phyloP scores from a whole-genome alignment of 768 basidiomycete genomes.

The Podaxis sp. region DNA sequence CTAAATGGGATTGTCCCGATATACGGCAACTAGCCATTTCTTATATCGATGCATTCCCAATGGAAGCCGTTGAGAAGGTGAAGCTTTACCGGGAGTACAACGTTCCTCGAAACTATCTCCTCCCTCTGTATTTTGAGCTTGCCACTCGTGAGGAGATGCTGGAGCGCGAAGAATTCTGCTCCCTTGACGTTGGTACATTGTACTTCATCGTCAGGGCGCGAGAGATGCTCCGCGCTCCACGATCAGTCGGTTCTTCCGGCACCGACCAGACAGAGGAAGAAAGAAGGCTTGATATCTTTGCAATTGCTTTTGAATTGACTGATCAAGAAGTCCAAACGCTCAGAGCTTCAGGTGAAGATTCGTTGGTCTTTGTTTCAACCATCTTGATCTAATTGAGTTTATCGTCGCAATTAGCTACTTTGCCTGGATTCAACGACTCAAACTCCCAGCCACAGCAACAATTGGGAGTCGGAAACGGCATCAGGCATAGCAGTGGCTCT shows the following conservation, averaged over 20 bases:
- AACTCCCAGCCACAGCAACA: too few relatives aligned
- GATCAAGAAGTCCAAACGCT: not conserved
- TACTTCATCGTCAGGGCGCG: constrained; percentile 9
- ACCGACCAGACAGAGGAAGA: not conserved
- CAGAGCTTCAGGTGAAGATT: not conserved
- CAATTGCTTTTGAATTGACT: not conserved
- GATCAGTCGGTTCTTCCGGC: not conserved
- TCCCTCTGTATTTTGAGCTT: constrained; percentile 6
- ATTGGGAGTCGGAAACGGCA: too few relatives aligned
- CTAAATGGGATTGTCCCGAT: constrained; percentile 52
- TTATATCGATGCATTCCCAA: not conserved
- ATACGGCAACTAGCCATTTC: constrained; percentile 47
- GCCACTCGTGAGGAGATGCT: constrained; percentile 4
- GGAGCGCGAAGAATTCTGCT: not conserved
- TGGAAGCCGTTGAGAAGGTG: not conserved
- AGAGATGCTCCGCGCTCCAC: constrained; percentile 7
- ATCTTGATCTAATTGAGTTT: not conserved
- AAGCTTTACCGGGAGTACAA: not conserved
- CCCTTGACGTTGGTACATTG: not conserved
- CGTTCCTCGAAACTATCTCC: not conserved
- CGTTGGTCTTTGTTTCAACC: not conserved
- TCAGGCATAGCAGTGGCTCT: too few relatives aligned
- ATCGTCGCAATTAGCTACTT: not conserved
- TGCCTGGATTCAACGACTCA: too few relatives aligned
- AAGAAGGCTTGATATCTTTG: not conserved